Evolutionary conservation across 768 basidiomycete genomes (phyloP).

Genomic region (Termitomyces sp.): DNA sequence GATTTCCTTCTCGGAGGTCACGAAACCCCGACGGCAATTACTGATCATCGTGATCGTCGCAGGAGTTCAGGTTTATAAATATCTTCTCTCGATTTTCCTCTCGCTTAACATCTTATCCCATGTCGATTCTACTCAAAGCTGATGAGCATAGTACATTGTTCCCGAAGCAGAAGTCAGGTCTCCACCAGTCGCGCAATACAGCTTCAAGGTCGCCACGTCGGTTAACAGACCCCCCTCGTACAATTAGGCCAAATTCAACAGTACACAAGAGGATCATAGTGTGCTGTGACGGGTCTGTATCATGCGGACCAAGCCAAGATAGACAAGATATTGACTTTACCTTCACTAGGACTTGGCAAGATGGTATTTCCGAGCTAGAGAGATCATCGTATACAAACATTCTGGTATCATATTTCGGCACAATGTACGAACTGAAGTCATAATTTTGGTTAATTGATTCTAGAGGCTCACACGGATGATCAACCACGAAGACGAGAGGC

Average conservation of each 20-base stretch:
- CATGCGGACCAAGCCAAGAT: not conserved
- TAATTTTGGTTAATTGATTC: not conserved
- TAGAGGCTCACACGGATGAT: conserved; percentile 54
- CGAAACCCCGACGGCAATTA: not conserved
- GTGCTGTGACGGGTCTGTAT: conserved; percentile 68
- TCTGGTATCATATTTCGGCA: conserved; percentile 27
- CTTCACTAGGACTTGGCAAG: conserved; percentile 62
- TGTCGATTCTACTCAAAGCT: conserved; percentile 4
- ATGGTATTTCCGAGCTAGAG: conserved; percentile 43
- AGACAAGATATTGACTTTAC: not conserved
- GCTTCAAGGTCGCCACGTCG: conserved; percentile 22
- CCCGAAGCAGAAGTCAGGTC: not conserved
- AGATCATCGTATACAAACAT: conserved; percentile 53
- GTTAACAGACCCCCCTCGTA: conserved; percentile 25
- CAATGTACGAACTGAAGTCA: not conserved
- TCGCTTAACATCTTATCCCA: not conserved
- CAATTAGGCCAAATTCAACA: conserved; percentile 11
- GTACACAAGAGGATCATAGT: conserved; percentile 59
- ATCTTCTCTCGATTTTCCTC: not conserved
- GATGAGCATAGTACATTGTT: not conserved
- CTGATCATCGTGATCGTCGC: conserved; percentile 9
- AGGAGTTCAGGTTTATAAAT: not conserved
- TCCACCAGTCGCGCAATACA: not conserved
- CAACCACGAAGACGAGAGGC: conserved; percentile 42
- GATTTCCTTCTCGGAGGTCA: not conserved